Conservation (phyloP, 345 rosid species). For the Aquilaria malaccensis region DNA sequence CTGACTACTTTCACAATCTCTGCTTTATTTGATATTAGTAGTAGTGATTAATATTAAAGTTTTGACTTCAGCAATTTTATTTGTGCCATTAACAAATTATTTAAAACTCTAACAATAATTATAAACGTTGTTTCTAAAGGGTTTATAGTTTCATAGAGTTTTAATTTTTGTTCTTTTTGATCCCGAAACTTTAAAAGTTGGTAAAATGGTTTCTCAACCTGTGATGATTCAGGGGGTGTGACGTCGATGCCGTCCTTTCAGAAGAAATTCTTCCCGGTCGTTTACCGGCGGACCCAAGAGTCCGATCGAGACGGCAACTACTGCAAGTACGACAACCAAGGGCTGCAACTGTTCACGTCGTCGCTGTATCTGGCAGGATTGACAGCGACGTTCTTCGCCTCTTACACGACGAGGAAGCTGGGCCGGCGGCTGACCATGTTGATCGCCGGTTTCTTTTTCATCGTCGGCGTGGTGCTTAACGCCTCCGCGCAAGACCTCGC, state of each 20-base stretch:
- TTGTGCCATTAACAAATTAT: background rate
- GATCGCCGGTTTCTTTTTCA: conserved; percentile 71
- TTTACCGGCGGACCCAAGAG: conserved; percentile 31
- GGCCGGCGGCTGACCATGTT: conserved; percentile 75
- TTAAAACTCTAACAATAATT: background rate
- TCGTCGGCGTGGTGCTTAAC: conserved; percentile 55
- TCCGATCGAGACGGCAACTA: conserved; percentile 35
- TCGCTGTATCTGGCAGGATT: conserved; percentile 82
- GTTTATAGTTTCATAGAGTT: too few species aligned
- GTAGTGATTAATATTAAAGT: too few species aligned
- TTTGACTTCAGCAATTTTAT: too few species aligned
- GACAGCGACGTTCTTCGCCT: conserved; percentile 76
- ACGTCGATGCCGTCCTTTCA: conserved; percentile 72
- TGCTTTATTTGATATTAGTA: too few species aligned
- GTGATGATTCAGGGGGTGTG: conserved; percentile 51
- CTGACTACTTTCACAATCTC: too few species aligned
- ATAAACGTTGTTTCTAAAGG: too few species aligned
- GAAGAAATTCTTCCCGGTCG: conserved; percentile 65
- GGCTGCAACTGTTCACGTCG: conserved; percentile 74
- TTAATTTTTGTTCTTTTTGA: background rate
- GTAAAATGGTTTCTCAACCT: background rate
- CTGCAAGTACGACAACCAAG: conserved; percentile 87
- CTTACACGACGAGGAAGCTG: conserved; percentile 67
- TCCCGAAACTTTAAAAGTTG: too few species aligned
- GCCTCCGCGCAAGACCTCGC: conserved; percentile 63